A percentile compares a stretch with the other conserved stretches of the same genome.
phyloP scores from a whole-genome alignment of 1,284 basidiomycete genomes.

The Sporisorium graminicola region DNA sequence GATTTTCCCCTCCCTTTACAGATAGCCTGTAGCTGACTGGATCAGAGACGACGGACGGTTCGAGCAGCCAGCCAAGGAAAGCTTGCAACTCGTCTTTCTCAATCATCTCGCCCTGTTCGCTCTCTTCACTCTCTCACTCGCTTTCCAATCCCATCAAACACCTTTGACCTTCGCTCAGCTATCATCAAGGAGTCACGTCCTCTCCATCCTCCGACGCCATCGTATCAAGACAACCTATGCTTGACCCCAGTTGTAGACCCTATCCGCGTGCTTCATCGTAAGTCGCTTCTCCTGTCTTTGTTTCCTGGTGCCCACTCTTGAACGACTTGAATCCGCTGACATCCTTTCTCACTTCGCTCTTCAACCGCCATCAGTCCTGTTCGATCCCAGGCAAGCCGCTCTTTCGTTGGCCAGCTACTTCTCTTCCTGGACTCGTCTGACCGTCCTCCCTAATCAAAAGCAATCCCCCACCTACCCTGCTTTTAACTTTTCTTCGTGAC shows the following conservation, averaged over 20 bases:
- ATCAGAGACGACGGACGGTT: neutral
- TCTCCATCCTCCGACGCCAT: constrained; percentile 4
- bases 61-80: too few relatives aligned
- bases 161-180: constrained; percentile 1
- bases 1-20: too few relatives aligned
- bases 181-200: constrained; percentile 44
- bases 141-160: constrained; percentile 1
- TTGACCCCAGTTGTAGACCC: constrained; percentile 63
- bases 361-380: constrained; percentile 11
- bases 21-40: too few relatives aligned
- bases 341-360: neutral
- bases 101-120: neutral
- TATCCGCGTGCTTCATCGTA: constrained; percentile 49
- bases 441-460: constrained; percentile 56
- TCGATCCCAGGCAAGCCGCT: constrained; percentile 41
- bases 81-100: neutral
- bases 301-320: neutral
- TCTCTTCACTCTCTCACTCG: constrained; percentile 2
- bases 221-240: constrained; percentile 52
- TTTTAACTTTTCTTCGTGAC: constrained; percentile 3
- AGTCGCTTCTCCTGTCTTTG: neutral
- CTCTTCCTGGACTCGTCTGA: constrained; percentile 65
- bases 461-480: neutral
- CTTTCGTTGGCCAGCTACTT: constrained; percentile 53
- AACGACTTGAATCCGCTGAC: neutral